Conservation (phyloP, 306 rosid species). For the Erythrophleum fordii region DNA sequence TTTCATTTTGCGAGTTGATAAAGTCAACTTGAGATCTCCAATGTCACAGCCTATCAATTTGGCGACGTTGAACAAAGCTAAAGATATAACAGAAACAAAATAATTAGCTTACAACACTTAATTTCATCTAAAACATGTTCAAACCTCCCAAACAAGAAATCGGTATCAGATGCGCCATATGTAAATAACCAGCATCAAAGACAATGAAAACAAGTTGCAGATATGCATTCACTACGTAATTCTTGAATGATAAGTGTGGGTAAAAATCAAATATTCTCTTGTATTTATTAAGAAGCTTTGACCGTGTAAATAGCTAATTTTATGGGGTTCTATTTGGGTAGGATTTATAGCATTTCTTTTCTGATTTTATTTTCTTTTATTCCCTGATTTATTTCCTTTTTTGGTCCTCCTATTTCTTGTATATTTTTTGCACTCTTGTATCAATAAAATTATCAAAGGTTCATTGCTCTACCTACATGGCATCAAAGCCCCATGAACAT, state of each 20-base stretch:
- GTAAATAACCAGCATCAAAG: neutral
- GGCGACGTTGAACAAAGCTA: slow-evolving; percentile 73
- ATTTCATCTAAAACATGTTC: slow-evolving; percentile 12
- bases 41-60: slow-evolving; percentile 77
- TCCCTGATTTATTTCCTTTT: too few species aligned
- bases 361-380: too few species aligned
- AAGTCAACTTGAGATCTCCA: slow-evolving; percentile 81
- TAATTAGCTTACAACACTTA: slow-evolving; percentile 17
- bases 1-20: slow-evolving; percentile 91
- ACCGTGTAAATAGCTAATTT: too few species aligned
- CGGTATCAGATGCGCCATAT: slow-evolving; percentile 12
- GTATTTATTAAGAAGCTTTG: too few species aligned
- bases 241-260: slow-evolving; percentile 11
- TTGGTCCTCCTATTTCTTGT: too few species aligned
- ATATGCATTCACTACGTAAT: neutral
- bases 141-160: slow-evolving; percentile 18
- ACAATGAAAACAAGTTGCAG: slow-evolving; percentile 14
- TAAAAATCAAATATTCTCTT: too few species aligned
- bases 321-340: too few species aligned
- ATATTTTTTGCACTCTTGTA: too few species aligned
- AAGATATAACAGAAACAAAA: slow-evolving; percentile 39
- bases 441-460: too few species aligned
- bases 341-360: too few species aligned
- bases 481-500: too few species aligned
- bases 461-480: too few species aligned